Evolutionary conservation across 208 protist genomes (phyloP).

Genomic region (Trichomonas vaginalis): DNA sequence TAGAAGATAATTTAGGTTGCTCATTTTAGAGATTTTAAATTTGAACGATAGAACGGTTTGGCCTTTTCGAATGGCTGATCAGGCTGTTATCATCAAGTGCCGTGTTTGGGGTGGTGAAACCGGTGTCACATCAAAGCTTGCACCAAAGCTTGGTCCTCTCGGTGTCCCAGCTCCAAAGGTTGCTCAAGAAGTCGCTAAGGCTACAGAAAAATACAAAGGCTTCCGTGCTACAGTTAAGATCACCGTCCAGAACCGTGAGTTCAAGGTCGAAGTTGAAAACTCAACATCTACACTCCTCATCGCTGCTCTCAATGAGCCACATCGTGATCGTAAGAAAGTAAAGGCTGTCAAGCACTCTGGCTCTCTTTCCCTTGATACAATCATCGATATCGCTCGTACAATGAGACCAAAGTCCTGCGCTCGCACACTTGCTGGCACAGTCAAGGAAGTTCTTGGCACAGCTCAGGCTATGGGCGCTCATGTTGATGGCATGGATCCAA

Average conservation of each 20-base stretch:
- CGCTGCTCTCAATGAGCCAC: conserved; percentile 92
- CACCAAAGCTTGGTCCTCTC: too few species aligned
- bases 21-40: too few species aligned
- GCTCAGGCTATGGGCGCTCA: conserved; percentile 88
- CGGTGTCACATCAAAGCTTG: background rate
- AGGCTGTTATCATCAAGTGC: background rate
- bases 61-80: background rate
- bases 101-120: background rate
- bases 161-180: too few species aligned
- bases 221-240: conserved; percentile 90
- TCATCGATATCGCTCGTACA: conserved; percentile 83
- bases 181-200: too few species aligned
- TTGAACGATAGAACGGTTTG: too few species aligned
- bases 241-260: conserved; percentile 89
- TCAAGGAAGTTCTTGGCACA: conserved; percentile 96
- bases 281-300: conserved; percentile 85
- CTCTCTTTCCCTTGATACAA: conserved; percentile 83
- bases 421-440: conserved; percentile 68
- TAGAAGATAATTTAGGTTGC: too few species aligned
- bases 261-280: conserved; percentile 79
- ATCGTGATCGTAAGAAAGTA: conserved; percentile 95
- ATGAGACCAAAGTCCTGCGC: conserved; percentile 77
- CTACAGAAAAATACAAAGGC: conserved; percentile 94
- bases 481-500: conserved; percentile 74
- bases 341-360: conserved; percentile 79